Percentiles rank a stretch among this genome's conserved stretches.
phyloP scores from a whole-genome alignment of 2,329 filamentous ascomycete genomes.

The Apiospora saccharicola region DNA sequence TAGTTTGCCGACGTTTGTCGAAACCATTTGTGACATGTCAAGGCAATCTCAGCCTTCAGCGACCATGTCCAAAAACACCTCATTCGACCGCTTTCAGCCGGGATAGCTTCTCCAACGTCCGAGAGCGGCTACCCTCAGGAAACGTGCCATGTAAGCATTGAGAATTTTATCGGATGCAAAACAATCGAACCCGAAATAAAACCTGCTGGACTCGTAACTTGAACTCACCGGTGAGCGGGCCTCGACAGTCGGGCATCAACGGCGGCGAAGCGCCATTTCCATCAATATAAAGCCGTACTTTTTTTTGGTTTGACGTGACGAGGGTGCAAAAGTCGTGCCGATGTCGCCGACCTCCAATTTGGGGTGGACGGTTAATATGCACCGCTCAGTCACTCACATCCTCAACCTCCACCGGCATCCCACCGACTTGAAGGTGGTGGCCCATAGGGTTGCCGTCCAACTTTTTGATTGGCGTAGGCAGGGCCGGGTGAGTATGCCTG shows the following conservation, averaged over 20 bases:
- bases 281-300: conserved; percentile 14
- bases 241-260: conserved; percentile 17
- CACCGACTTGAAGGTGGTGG: conserved; percentile 17
- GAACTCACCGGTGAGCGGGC: conserved; percentile 15
- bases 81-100: conserved; percentile 9
- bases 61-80: not conserved
- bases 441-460: not conserved
- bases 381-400: conserved; percentile 10
- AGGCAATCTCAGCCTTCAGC: conserved; percentile 1
- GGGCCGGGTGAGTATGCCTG: conserved; percentile 5
- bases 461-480: conserved; percentile 4
- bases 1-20: not conserved
- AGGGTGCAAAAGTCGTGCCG: not conserved
- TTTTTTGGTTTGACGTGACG: conserved; percentile 4
- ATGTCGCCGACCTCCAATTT: conserved; percentile 20
- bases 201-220: conserved; percentile 10
- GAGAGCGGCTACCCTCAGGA: not conserved
- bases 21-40: not conserved
- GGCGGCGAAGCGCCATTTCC: conserved; percentile 7
- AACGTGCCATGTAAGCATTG: not conserved
- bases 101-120: not conserved
- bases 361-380: conserved; percentile 2
- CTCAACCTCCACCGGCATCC: conserved; percentile 14
- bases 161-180: not conserved
- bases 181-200: not conserved